Conservation (phyloP, 495 filamentous ascomycete species). For the Xylaria flabelliformis region DNA sequence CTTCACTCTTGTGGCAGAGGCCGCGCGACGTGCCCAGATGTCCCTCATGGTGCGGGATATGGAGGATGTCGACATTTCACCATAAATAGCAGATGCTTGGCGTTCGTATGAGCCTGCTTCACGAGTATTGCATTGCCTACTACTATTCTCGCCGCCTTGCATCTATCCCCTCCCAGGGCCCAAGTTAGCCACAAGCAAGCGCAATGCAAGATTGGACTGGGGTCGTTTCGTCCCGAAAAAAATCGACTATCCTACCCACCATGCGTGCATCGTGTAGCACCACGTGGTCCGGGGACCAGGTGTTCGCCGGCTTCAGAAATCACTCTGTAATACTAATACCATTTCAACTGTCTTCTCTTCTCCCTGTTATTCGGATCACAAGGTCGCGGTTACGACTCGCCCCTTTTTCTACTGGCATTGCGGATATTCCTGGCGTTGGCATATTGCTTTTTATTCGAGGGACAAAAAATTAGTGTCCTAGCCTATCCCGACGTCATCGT, state of each 20-base stretch:
- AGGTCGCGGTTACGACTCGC: not conserved
- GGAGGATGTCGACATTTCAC: slow-evolving; percentile 66
- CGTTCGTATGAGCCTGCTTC: slow-evolving; percentile 6
- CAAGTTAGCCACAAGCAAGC: slow-evolving; percentile 6
- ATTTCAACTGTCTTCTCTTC: not conserved
- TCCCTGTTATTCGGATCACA: not conserved
- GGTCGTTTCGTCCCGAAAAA: slow-evolving; percentile 10
- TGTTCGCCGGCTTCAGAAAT: slow-evolving; percentile 3
- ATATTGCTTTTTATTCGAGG: not conserved
- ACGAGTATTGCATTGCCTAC: slow-evolving; percentile 15
- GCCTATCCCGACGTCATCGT: slow-evolving; percentile 13
- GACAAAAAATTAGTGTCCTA: not conserved
- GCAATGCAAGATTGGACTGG: slow-evolving; percentile 18
- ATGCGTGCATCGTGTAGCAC: slow-evolving; percentile 14
- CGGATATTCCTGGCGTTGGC: slow-evolving; percentile 14
- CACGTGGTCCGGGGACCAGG: slow-evolving; percentile 22
- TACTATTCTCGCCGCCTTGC: not conserved
- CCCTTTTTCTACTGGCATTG: not conserved
- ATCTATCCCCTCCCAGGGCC: slow-evolving; percentile 12
- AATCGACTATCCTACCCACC: slow-evolving; percentile 16
- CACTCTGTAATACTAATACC: slow-evolving; percentile 4
- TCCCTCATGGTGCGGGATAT: slow-evolving; percentile 85
- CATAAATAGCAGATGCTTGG: slow-evolving; percentile 14
- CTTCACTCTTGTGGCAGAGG: slow-evolving; percentile 90
- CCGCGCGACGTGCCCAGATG: slow-evolving; percentile 91